phyloP scores from a whole-genome alignment of 306 rosid species.

The Corylus avellana region DNA sequence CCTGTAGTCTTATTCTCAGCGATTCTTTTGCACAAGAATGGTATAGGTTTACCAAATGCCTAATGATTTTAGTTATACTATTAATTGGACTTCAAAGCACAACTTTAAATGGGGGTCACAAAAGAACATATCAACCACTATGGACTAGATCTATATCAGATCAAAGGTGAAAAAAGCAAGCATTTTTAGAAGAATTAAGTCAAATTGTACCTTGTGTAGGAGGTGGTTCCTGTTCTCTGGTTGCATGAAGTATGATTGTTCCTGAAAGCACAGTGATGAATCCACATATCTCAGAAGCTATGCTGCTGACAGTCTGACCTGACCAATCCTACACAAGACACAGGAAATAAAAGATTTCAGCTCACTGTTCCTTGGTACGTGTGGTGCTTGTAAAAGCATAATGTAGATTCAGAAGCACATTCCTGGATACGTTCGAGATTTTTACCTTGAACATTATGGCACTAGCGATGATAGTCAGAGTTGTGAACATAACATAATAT shows the following conservation, averaged over 20 bases:
- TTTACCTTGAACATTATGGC: slow-evolving; percentile 89
- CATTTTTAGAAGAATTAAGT: slow-evolving; percentile 21
- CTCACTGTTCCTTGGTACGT: not conserved
- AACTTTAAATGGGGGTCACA: not conserved
- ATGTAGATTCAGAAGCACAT: slow-evolving; percentile 12
- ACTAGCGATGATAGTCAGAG: slow-evolving; percentile 83
- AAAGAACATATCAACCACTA: not conserved
- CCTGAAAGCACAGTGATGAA: slow-evolving; percentile 91
- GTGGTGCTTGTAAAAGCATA: not conserved
- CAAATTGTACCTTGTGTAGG: slow-evolving; percentile 56
- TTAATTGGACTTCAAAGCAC: not conserved
- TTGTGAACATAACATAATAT: slow-evolving; percentile 92
- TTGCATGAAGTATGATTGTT: slow-evolving; percentile 79
- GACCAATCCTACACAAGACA: slow-evolving; percentile 80
- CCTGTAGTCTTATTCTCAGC: not conserved
- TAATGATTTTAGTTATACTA: not conserved
- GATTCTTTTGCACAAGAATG: not conserved
- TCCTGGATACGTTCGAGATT: slow-evolving; percentile 12
- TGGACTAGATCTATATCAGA: slow-evolving; percentile 6
- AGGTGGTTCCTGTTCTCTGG: slow-evolving; percentile 74
- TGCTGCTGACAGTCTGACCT: slow-evolving; percentile 72
- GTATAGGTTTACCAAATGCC: not conserved
- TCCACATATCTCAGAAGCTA: slow-evolving; percentile 92
- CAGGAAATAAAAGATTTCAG: slow-evolving; percentile 21
- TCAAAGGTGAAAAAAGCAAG: slow-evolving; percentile 15